Conservation (phyloP, 352 stramenopile species). For the Globisporangium mamillatum region DNA sequence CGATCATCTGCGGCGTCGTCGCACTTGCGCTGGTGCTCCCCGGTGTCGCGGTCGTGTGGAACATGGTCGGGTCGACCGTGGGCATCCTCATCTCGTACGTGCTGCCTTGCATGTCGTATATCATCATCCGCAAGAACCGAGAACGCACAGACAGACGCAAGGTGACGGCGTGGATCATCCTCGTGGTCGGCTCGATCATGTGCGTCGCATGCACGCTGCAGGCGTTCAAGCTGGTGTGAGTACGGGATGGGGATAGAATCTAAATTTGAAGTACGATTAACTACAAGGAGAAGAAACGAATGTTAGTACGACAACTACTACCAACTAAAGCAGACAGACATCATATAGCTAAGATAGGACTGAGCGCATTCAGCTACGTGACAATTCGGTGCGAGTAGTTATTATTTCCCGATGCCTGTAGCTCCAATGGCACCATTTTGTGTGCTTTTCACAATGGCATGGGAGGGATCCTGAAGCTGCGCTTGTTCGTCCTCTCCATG, state of each 20-base stretch:
- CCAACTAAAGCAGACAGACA: neutral
- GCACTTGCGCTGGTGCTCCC: constrained; percentile 69
- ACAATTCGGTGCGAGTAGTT: neutral
- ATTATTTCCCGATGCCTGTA: neutral
- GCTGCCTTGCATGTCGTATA: constrained; percentile 84
- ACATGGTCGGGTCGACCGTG: constrained; percentile 86
- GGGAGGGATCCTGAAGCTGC: too few species aligned
- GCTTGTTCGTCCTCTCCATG: neutral
- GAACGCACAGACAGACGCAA: constrained; percentile 63
- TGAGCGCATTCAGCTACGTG: neutral
- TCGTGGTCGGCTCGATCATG: constrained; percentile 66
- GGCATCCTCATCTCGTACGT: constrained; percentile 87
- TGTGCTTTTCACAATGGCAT: neutral
- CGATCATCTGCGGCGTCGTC: constrained; percentile 60
- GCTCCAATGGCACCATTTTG: neutral
- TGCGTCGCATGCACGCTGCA: constrained; percentile 77
- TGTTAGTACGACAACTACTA: neutral
- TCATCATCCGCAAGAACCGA: constrained; percentile 77
- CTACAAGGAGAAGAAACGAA: neutral
- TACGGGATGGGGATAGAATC: neutral
- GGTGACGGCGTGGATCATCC: constrained; percentile 71
- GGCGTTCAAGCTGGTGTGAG: constrained; percentile 31
- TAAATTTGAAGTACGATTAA: neutral
- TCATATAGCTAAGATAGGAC: neutral
- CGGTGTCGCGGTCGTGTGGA: constrained; percentile 85